Conservation (phyloP, 495 filamentous ascomycete species). For the Penicillium canescens region DNA sequence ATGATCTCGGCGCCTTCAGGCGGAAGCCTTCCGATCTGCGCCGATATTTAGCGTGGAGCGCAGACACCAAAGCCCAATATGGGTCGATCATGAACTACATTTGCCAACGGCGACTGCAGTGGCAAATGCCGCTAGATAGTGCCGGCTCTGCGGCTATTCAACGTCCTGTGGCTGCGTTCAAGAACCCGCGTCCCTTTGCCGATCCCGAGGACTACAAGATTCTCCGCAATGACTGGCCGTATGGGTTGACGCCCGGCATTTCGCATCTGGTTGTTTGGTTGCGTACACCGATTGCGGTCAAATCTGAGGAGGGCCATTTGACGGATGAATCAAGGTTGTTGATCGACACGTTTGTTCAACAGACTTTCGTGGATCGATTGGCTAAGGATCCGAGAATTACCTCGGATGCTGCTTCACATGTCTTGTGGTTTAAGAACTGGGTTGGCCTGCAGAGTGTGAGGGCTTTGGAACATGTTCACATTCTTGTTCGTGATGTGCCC, state of each 20-base stretch:
- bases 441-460: conserved; percentile 83
- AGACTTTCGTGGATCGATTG: conserved; percentile 63
- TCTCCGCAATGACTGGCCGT: conserved; percentile 89
- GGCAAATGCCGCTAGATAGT: conserved; percentile 47
- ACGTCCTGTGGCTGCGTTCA: conserved; percentile 30
- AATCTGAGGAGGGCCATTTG: conserved; percentile 65
- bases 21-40: conserved; percentile 80
- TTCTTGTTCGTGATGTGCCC: conserved; percentile 63
- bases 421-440: conserved; percentile 96
- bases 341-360: conserved; percentile 67
- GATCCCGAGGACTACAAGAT: conserved; percentile 73
- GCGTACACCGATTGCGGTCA: conserved; percentile 52
- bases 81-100: conserved; percentile 79
- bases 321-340: conserved; percentile 61
- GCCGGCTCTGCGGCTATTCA: conserved; percentile 9
- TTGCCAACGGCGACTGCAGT: conserved; percentile 68
- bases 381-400: conserved; percentile 32
- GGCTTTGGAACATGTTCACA: conserved; percentile 75
- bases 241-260: conserved; percentile 71
- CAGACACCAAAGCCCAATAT: conserved; percentile 67
- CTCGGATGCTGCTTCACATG: conserved; percentile 51
- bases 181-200: conserved; percentile 60
- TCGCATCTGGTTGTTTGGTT: conserved; percentile 61
- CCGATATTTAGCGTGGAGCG: conserved; percentile 80
- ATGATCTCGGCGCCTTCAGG: conserved; percentile 74